Conservation (phyloP, 306 rosid genomes). For the Pyrus betulifolia region DNA sequence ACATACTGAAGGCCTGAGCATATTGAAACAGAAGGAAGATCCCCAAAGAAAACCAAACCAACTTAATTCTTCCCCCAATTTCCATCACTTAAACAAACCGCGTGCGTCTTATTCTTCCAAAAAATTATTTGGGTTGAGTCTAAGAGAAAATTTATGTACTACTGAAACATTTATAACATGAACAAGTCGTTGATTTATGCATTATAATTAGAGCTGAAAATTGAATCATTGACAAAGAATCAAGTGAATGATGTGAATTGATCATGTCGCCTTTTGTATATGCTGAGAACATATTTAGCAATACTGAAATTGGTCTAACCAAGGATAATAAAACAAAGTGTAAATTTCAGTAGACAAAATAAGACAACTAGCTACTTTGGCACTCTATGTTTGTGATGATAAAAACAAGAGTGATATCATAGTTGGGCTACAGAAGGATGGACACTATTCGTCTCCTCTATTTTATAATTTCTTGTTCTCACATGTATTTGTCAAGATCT, state of each 20-base stretch:
- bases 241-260: not conserved
- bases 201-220: not conserved
- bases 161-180: not conserved
- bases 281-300: constrained; percentile 34
- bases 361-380: not conserved
- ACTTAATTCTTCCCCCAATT: constrained; percentile 8
- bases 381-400: not conserved
- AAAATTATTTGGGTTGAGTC: not conserved
- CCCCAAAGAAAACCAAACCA: constrained; percentile 33
- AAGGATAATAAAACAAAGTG: constrained; percentile 5
- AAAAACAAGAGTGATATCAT: not conserved
- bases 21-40: constrained; percentile 23
- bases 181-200: constrained; percentile 11
- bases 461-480: not conserved
- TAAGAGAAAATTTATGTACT: not conserved
- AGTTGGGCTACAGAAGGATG: not conserved
- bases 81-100: constrained; percentile 5
- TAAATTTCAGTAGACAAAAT: constrained; percentile 12
- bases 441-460: not conserved
- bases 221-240: not conserved
- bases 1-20: constrained; percentile 18
- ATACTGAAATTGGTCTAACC: constrained; percentile 29
- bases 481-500: not conserved
- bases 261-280: constrained; percentile 24
- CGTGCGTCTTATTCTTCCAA: not conserved